Percentiles rank a stretch among this genome's conserved stretches.
These are phyloP conservation scores for Xylaria sp. DNA, from an alignment of 2,329 filamentous ascomycete genomes.

Conservation along the genomic window DNA sequence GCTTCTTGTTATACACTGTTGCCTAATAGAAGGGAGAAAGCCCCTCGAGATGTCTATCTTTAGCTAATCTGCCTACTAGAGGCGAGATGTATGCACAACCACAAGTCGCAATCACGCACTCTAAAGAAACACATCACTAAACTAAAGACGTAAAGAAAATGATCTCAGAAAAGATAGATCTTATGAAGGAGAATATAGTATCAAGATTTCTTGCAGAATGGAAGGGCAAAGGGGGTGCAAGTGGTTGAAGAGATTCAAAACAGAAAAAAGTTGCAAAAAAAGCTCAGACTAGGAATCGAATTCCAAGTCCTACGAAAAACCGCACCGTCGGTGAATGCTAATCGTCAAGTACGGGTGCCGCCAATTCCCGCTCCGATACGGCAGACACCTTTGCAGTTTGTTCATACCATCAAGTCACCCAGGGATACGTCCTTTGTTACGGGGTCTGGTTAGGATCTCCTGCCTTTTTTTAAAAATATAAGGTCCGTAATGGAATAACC, in stretches of 20 bases:
- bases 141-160: not conserved
- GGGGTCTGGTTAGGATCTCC: constrained; percentile 22
- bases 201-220: not conserved
- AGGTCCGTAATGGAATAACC: not conserved
- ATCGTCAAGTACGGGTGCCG: not conserved
- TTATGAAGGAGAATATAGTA: not conserved
- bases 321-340: constrained; percentile 11
- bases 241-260: not conserved
- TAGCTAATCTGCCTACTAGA: not conserved
- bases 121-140: not conserved
- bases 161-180: not conserved
- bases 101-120: not conserved
- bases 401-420: constrained; percentile 36
- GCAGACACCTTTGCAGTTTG: constrained; percentile 28
- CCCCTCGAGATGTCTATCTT: no score
- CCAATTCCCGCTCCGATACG: constrained; percentile 27
- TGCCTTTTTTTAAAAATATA: constrained; percentile 8
- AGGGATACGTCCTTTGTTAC: constrained; percentile 35
- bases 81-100: not conserved
- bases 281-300: constrained; percentile 21
- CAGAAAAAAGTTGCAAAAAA: constrained; percentile 21
- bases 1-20: no score
- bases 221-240: no score
- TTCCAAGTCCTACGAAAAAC: constrained; percentile 8
- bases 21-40: no score